A percentile compares a stretch with the other conserved stretches of the same genome.
phyloP scores from a whole-genome alignment of 1,139 yeast genomes.

The Geotrichum carabidarum region DNA sequence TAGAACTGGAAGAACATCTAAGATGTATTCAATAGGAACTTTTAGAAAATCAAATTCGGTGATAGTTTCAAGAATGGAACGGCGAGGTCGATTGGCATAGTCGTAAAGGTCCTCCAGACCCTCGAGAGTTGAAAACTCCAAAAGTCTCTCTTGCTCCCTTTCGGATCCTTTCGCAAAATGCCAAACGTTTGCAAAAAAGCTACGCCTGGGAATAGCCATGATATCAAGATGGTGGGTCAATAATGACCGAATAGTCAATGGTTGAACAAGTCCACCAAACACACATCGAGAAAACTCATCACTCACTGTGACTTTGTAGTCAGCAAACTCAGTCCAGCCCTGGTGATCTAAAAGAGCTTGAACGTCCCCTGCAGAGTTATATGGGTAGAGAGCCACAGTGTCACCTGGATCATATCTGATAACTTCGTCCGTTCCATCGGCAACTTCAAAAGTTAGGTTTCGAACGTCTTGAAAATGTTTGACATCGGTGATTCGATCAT shows the following conservation, averaged over 20 bases:
- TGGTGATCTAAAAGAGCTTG: constrained; percentile 62
- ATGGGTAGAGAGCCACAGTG: constrained; percentile 69
- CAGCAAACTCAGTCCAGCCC: constrained; percentile 69
- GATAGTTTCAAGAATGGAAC: constrained; percentile 79
- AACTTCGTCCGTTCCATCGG: constrained; percentile 19
- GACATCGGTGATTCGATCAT: constrained; percentile 55
- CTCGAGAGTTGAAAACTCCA: constrained; percentile 67
- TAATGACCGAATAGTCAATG: constrained; percentile 63
- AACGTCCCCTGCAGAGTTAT: constrained; percentile 61
- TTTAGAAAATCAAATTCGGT: constrained; percentile 69
- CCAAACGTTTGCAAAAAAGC: constrained; percentile 62
- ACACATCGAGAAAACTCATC: constrained; percentile 31
- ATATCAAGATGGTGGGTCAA: constrained; percentile 77
- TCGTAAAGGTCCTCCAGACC: constrained; percentile 69
- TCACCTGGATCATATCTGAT: constrained; percentile 61
- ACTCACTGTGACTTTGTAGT: constrained; percentile 40
- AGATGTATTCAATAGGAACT: constrained; percentile 67
- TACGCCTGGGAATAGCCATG: constrained; percentile 73
- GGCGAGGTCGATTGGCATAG: constrained; percentile 84
- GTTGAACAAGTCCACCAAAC: constrained; percentile 56
- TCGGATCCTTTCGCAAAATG: constrained; percentile 62
- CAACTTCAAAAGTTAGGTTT: constrained; percentile 46
- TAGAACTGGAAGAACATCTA: constrained; percentile 73
- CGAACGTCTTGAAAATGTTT: constrained; percentile 92
- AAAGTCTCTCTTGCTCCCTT: constrained; percentile 68